Conservation (phyloP, 1,284 basidiomycete species). For the Gymnopus androsaceus region DNA sequence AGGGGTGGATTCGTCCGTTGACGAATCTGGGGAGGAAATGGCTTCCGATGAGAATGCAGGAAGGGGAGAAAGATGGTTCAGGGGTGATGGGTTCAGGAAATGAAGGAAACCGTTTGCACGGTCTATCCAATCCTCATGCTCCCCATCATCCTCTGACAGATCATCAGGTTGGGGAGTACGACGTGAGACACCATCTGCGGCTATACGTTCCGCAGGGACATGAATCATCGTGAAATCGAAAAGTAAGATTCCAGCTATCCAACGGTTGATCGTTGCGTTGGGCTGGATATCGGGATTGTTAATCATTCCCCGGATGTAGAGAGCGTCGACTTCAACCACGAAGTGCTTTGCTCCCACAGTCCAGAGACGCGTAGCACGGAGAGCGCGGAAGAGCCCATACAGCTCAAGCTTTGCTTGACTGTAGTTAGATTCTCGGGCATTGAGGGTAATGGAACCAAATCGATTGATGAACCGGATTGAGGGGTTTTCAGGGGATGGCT, state of each 20-base stretch:
- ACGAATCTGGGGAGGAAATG: no score
- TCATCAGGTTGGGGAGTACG: constrained; percentile 22
- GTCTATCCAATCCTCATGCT: neutral
- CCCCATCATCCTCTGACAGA: neutral
- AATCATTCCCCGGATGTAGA: no score
- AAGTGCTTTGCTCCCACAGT: no score
- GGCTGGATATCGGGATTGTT: constrained; percentile 38
- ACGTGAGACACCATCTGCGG: constrained; percentile 34
- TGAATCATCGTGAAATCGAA: no score
- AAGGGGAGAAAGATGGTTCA: neutral
- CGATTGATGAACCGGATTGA: constrained; percentile 19
- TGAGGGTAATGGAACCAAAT: constrained; percentile 32
- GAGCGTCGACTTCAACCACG: no score
- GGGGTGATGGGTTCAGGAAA: neutral
- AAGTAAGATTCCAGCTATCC: constrained; percentile 33
- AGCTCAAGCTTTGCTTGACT: constrained; percentile 39
- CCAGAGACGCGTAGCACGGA: no score
- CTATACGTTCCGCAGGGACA: constrained; percentile 29
- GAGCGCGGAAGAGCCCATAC: constrained; percentile 33
- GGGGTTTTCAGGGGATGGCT: constrained; percentile 21
- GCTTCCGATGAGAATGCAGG: neutral
- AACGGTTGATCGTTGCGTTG: constrained; percentile 38
- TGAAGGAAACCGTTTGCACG: neutral
- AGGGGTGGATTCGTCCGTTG: neutral
- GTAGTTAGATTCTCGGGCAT: constrained; percentile 29